Conservation (phyloP, 2,329 filamentous ascomycete species). For the Paraphoma chrysanthemicola region DNA sequence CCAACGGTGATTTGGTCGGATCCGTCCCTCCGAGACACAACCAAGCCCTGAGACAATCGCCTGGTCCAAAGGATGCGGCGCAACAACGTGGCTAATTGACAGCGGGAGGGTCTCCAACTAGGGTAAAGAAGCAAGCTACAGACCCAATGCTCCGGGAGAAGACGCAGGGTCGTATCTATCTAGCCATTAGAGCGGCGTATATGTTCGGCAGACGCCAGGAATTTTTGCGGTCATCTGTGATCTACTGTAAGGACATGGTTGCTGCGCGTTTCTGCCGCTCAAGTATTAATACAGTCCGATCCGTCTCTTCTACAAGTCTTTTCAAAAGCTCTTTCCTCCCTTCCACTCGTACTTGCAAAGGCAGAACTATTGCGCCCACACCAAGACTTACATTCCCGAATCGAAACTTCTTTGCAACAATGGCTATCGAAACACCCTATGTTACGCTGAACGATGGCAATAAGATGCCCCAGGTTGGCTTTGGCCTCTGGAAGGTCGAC, state of each 20-base stretch:
- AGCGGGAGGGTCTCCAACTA: constrained; percentile 19
- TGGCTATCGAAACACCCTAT: constrained; percentile 35
- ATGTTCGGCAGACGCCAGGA: constrained; percentile 24
- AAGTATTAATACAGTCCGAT: constrained; percentile 32
- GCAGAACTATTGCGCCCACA: constrained; percentile 4
- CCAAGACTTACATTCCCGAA: constrained; percentile 6
- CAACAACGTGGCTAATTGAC: constrained; percentile 25
- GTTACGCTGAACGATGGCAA: constrained; percentile 45
- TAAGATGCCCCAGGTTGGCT: constrained; percentile 46
- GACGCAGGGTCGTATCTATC: constrained; percentile 26
- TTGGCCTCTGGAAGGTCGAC: constrained; percentile 45
- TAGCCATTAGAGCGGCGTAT: constrained; percentile 29
- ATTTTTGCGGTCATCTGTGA: constrained; percentile 20
- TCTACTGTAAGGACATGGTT: constrained; percentile 23
- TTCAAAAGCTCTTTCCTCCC: constrained; percentile 15
- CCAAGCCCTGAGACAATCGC: neutral
- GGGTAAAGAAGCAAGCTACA: constrained; percentile 20
- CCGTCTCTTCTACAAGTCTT: constrained; percentile 12
- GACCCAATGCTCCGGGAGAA: constrained; percentile 29
- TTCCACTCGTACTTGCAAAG: constrained; percentile 8
- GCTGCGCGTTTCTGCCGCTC: constrained; percentile 21
- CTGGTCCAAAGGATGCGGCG: constrained; percentile 10
- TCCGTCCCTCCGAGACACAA: constrained; percentile 1
- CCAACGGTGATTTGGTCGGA: neutral
- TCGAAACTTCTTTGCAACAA: constrained; percentile 28